Evolutionary conservation across 306 rosid species (phyloP).

Genomic region (Oxytropis ochrocephala): DNA sequence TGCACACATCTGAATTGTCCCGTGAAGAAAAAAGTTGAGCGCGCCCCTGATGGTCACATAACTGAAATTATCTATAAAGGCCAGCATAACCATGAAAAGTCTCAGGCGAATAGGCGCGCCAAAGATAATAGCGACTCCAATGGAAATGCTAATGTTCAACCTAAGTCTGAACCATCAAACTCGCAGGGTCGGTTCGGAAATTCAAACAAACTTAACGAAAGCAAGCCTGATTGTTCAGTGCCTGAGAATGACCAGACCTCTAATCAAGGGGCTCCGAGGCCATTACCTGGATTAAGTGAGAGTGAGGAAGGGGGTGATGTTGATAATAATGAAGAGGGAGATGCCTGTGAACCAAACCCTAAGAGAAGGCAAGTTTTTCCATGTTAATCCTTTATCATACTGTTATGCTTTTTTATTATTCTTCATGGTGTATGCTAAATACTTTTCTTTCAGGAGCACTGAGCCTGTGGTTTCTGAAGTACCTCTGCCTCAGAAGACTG

Average conservation of each 20-base stretch:
- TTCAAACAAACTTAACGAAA: slow-evolving; percentile 39
- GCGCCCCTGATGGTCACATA: slow-evolving; percentile 77
- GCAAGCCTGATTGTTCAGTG: slow-evolving; percentile 27
- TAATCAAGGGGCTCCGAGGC: slow-evolving; percentile 36
- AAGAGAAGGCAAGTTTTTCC: slow-evolving; percentile 63
- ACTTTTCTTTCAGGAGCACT: slow-evolving; percentile 53
- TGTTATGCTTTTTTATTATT: neutral
- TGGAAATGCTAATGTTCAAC: slow-evolving; percentile 42
- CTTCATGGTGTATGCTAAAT: neutral
- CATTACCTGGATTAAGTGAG: slow-evolving; percentile 51
- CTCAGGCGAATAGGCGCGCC: slow-evolving; percentile 62
- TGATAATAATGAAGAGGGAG: slow-evolving; percentile 55
- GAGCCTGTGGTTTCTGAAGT: slow-evolving; percentile 51
- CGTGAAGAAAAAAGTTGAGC: slow-evolving; percentile 92
- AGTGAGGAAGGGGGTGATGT: slow-evolving; percentile 58
- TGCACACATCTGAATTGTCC: slow-evolving; percentile 87
- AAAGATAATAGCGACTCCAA: slow-evolving; percentile 58
- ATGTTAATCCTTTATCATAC: slow-evolving; percentile 2
- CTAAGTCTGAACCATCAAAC: slow-evolving; percentile 46
- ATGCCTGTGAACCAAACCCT: slow-evolving; percentile 60
- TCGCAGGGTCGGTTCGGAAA: slow-evolving; percentile 52
- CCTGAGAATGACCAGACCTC: slow-evolving; percentile 39
- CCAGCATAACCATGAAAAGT: slow-evolving; percentile 83
- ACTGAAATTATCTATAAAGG: slow-evolving; percentile 95
- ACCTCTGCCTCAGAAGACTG: slow-evolving; percentile 67